Base-by-base conservation (phyloP, 2,329 filamentous ascomycete species). In the Epichloe hybrida region DNA sequence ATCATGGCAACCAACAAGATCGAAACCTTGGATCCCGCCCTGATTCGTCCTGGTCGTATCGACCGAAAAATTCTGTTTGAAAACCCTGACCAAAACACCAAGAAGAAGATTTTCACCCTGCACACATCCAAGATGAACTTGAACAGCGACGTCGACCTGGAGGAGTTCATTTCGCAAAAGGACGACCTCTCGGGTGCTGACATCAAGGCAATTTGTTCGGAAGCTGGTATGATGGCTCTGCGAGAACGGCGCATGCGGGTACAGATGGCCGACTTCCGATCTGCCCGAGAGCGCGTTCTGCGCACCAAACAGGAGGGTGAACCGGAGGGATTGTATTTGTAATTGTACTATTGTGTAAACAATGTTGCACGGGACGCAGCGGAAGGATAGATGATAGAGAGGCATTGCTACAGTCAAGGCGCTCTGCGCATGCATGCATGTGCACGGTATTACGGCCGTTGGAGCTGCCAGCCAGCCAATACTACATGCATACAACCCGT, bases 1-100 rank as follows among this genome's bases (percentile, higher is more conserved):
- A 91, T 98, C 68, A 97, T 98, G 90, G 94, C 93, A 12, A 98
- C 93, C 58, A 98, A 98, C 82, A 98, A 98, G 80, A 98, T 98
- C 59, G 94, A 98, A 59, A 95, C 88, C 4, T 77, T 98, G 31
- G 94, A 98, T 64, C 93, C 93, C 50, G 93, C 93, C 17, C 76
- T 98, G 59, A 98, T 98, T 64, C 85, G 93, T 58, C 93, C 93
- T 43, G 93, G 93, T 56, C 90, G 93, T 77, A 98, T 98, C 68
- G 93, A 98, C 69, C 84, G 93, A 61, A 98, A 98, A 80, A 98
- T 98, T 56, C 70, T 84, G 55, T 87, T 83, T 63, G 77, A 81
- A 66, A 77, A 83, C 62, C 74, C 72, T 44, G 74, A 81, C 69
- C 84, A 96, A 76, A 90, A 91, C 70, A 98, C 93, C 52, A 84